Evolutionary conservation across 1,284 basidiomycete genomes (phyloP), one percentile per base, ranked within the genome.

Genomic region (Papiliotrema fonsecae): DNA sequence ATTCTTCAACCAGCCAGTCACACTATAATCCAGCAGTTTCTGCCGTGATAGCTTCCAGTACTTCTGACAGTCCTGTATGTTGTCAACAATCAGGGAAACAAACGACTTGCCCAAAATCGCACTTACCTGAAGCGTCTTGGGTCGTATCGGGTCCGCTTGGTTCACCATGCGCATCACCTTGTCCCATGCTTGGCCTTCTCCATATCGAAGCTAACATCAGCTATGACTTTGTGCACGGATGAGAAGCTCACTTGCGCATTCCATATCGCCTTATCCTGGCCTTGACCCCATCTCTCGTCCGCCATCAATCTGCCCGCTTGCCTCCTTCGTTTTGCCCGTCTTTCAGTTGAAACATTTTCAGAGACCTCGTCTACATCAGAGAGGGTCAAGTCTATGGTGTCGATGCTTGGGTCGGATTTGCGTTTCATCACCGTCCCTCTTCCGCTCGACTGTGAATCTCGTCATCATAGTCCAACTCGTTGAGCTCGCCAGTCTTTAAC

Each of bases 121-220:
- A 37, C 35, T 19, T 19, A 32, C 30, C 30, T 37, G 35, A 19
- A 19, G 35, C 19, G 10, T 13, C 19, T 7, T 7, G 19, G 11
- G 10, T 11, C 11, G 35, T 9, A 13, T 18, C 11, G 35, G 35
- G 35, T 13, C 35, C 18, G 35, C 35, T 7, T 37, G 10, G 19
- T 24, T 26, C 19, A 26, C 41, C 41, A 10, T 30, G 14, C 16
- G 11, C 16, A 25, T 22, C 41, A 31, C 41, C 27, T 41, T 41
- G 39, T 25, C 24, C 41, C 24, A 43, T 10, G 10, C 19, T 18
- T 26, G 21, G 6, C 39, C 39, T 26, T 41, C 39, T 18, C 39
- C 39, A 26, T 41, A 41, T 41, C 39, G 39, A 14, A 41, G 39
- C 39, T 41, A 27, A 10, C 26, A 24, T 41, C 39, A 41, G 24